phyloP scores from a whole-genome alignment of 768 basidiomycete species.

The Lentinula edodes region DNA sequence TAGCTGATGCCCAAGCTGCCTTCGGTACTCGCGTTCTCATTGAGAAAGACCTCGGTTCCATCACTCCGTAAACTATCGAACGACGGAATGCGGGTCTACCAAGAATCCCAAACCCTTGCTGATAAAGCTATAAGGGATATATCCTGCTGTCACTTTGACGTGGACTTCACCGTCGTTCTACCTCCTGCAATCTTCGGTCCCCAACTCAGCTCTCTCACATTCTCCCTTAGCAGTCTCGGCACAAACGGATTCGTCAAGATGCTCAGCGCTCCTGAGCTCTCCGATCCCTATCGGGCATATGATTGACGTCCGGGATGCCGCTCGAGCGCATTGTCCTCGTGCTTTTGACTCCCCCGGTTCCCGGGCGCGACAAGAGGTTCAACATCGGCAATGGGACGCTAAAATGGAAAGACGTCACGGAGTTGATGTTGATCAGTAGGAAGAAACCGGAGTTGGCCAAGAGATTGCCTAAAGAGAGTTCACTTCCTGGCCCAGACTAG shows the following conservation, averaged over 20 bases:
- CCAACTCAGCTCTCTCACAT: constrained; percentile 7
- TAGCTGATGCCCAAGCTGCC: background rate
- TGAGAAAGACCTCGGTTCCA: constrained; percentile 7
- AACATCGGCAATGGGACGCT: background rate
- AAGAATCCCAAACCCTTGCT: constrained; percentile 1
- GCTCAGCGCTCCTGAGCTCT: background rate
- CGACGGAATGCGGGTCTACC: background rate
- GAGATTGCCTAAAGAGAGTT: background rate
- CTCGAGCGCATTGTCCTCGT: constrained; percentile 7
- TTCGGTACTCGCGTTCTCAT: background rate
- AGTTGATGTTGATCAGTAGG: background rate
- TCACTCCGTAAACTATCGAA: constrained; percentile 4
- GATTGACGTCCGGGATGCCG: constrained; percentile 12
- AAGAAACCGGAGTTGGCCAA: constrained; percentile 1
- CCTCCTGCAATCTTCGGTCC: constrained; percentile 14
- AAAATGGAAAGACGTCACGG: constrained; percentile 1
- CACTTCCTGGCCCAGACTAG: background rate
- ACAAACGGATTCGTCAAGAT: constrained; percentile 3
- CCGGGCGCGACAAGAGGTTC: constrained; percentile 6
- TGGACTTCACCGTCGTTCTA: constrained; percentile 9
- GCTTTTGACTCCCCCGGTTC: constrained; percentile 6
- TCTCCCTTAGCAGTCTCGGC: background rate
- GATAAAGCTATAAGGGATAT: constrained; percentile 5
- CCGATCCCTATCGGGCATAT: background rate
- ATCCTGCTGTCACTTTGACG: background rate